Evolutionary conservation across 1,139 yeast species (phyloP).

Genomic region (Protomyces inouyei): DNA sequence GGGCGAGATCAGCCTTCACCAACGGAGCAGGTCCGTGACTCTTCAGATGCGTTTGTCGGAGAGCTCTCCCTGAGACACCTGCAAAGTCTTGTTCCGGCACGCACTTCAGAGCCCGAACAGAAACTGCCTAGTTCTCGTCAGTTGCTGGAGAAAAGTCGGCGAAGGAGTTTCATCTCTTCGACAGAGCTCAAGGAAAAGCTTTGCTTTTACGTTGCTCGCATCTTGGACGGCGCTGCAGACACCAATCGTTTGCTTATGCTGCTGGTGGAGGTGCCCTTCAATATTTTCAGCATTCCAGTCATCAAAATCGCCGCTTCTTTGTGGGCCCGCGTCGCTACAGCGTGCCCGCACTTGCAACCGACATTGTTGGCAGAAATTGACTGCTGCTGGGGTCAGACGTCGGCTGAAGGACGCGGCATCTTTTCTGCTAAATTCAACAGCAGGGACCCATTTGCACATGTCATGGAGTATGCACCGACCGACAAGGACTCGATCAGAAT

Average conservation of each 20-base stretch:
- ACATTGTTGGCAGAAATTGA: slow-evolving; percentile 66
- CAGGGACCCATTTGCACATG: slow-evolving; percentile 58
- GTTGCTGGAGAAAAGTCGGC: slow-evolving; percentile 4
- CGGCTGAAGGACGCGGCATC: slow-evolving; percentile 58
- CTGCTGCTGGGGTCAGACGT: slow-evolving; percentile 62
- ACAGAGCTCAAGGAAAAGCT: slow-evolving; percentile 32
- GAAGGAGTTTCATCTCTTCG: slow-evolving; percentile 29
- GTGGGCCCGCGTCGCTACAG: slow-evolving; percentile 79
- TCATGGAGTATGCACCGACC: slow-evolving; percentile 89
- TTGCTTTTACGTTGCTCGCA: slow-evolving; percentile 32
- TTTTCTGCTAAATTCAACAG: slow-evolving; percentile 57
- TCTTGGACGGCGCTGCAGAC: slow-evolving; percentile 28
- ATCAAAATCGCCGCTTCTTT: slow-evolving; percentile 65
- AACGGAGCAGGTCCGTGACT: not conserved
- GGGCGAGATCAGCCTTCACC: slow-evolving; percentile 8
- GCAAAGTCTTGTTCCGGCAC: not conserved
- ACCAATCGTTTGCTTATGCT: slow-evolving; percentile 31
- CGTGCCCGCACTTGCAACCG: slow-evolving; percentile 55
- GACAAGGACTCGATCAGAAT: slow-evolving; percentile 51
- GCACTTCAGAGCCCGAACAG: not conserved
- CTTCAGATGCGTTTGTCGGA: slow-evolving; percentile 12
- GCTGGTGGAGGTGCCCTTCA: slow-evolving; percentile 68
- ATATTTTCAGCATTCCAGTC: slow-evolving; percentile 54
- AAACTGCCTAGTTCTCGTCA: not conserved
- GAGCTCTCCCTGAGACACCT: slow-evolving; percentile 17